phyloP scores from a whole-genome alignment of 148 eudicot species.

The Fagopyrum homotropicum region DNA sequence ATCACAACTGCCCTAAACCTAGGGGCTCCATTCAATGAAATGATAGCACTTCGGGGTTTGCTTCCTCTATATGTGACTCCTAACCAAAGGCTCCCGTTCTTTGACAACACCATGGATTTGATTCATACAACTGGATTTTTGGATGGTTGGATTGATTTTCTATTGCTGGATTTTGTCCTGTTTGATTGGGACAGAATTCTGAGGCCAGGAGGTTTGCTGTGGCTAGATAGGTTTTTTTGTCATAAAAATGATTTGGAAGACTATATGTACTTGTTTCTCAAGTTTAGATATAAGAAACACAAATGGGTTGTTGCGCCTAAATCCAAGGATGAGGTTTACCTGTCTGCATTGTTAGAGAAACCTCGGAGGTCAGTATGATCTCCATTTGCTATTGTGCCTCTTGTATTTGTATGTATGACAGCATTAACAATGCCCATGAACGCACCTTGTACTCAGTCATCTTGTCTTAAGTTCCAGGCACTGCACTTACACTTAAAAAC shows the following conservation, averaged over 20 bases:
- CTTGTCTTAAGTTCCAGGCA: background rate
- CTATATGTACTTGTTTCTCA: conserved; percentile 95
- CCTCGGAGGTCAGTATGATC: conserved; percentile 66
- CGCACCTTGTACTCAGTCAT: background rate
- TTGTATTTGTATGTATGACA: background rate
- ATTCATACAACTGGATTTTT: conserved; percentile 75
- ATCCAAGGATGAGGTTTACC: conserved; percentile 79
- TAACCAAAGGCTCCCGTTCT: conserved; percentile 87
- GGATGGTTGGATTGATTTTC: conserved; percentile 93
- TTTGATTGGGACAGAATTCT: conserved; percentile 92
- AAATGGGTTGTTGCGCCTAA: conserved; percentile 76
- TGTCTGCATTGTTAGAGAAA: conserved; percentile 77
- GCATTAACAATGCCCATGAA: background rate
- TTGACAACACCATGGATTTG: conserved; percentile 86
- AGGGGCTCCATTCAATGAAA: conserved; percentile 92
- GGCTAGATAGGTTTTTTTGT: conserved; percentile 90
- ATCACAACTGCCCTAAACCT: conserved; percentile 81
- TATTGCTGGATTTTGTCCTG: conserved; percentile 68
- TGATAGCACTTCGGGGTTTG: conserved; percentile 83
- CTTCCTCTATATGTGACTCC: conserved; percentile 65
- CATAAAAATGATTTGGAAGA: conserved; percentile 75
- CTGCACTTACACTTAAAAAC: background rate
- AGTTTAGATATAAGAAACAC: conserved; percentile 94
- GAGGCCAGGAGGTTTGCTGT: conserved; percentile 91
- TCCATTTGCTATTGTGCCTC: background rate